Evolutionary conservation across 345 rosid genomes (phyloP), one percentile per base, ranked within the genome.

Genomic region (Eutrema yunnanense): DNA sequence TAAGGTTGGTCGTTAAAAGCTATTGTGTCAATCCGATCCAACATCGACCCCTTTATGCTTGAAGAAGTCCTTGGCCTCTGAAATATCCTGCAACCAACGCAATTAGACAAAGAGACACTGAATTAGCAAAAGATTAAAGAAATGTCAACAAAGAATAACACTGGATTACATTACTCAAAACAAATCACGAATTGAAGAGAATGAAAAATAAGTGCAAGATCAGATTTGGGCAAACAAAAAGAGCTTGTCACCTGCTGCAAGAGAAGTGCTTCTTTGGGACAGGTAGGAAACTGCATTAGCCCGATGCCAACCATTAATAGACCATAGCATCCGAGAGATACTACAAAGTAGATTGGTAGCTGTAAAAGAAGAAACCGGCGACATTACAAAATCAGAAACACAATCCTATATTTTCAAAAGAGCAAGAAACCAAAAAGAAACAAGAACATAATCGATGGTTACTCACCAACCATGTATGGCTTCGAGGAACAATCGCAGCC

Each of bases 291-390:
- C 29, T 65, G 81, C 85, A 90, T 82, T 49, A 90, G 57, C 26
- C 92, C 95, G 42, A 85, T 67, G 64, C 92, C 96, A 58, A 85
- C 95, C 94, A 85, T 86, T 34, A 90, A 78, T 38, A 90, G 74
- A 73, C 95, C 96, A 70, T 88, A 90, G 80, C 90, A 88, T 71
- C 90, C 96, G 6, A 90, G 80, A 2, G 92, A 83, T 55, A 90
- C 80, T 41, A 90, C 49, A 77, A 85, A 82, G 74, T 90, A 90
- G 73, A 86, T 82, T 6, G 89, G 92, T 55, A 90, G 79, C 89
- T 86, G 79, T 6, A 63, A 50, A 33, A 10, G 16, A 16, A 48
- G 55, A 30, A 58, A 44, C 48, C 6, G 6, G 16, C 1, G 43
- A 77, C 30, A 29, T 29, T 55, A 66, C 47, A 9, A 9, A 41